phyloP scores from a whole-genome alignment of 2,329 filamentous ascomycete species.

The Aspergillus persii region DNA sequence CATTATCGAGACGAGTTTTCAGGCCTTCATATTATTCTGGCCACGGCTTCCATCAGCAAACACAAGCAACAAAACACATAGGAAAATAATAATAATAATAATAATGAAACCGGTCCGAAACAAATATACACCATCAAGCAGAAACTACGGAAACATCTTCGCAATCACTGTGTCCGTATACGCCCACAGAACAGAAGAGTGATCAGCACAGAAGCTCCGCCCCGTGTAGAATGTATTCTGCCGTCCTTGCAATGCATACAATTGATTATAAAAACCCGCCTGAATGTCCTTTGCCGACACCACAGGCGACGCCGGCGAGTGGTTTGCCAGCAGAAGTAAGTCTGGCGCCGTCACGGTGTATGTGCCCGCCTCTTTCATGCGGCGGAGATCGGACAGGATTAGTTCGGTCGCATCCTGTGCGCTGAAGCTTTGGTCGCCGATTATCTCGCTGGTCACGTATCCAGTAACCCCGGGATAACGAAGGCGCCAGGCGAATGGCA shows the following conservation, averaged over 20 bases:
- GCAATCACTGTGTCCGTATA: constrained; percentile 16
- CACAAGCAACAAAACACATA: too few species aligned
- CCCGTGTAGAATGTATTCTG: constrained; percentile 49
- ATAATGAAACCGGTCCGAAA: too few species aligned
- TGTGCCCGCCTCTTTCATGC: constrained; percentile 11
- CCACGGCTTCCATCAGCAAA: too few species aligned
- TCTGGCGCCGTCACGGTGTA: constrained; percentile 20
- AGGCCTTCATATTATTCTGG: too few species aligned
- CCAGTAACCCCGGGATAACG: constrained; percentile 13
- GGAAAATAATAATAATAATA: too few species aligned
- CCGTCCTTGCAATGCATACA: constrained; percentile 45
- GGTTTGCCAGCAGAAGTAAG: constrained; percentile 36
- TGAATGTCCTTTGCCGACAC: constrained; percentile 35
- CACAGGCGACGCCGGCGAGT: constrained; percentile 38
- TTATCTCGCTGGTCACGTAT: constrained; percentile 10
- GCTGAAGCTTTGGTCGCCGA: constrained; percentile 23
- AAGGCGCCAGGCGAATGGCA: constrained; percentile 12
- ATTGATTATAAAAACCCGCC: constrained; percentile 42
- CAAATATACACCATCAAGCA: not conserved
- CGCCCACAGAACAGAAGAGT: constrained; percentile 22
- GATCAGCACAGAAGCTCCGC: constrained; percentile 32
- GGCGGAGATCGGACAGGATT: constrained; percentile 14
- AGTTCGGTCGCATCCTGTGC: constrained; percentile 11
- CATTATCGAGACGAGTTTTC: too few species aligned
- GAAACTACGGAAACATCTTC: constrained; percentile 1